Evolutionary conservation across 306 rosid species (phyloP), one percentile per base, ranked within the genome.

Genomic region (Arachis stenosperma): DNA sequence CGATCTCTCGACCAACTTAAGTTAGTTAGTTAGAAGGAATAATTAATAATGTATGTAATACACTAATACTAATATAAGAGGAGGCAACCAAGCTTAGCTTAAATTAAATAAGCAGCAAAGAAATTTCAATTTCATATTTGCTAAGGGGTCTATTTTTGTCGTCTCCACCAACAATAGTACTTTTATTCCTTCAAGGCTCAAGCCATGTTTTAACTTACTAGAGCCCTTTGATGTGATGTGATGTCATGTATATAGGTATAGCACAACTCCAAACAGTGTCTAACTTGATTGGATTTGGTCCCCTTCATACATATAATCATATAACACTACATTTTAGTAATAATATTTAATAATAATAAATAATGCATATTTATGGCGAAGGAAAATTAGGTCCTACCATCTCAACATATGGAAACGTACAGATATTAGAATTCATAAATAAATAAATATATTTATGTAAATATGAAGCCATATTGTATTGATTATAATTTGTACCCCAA

Each of bases 111-210:
- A 3, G 8, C 17, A 47, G 5, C 30, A 8, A 55, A 56, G 61
- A 6, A 42, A 44, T 40, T 29, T 52, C 57, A 52, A 52, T 52
- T 3, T 51, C 52, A 11, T 5, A 2, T 11, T 48, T 4, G 13
- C 15, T 4, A 48, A 13, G 8, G 29, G 64, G 73, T 36, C 9
- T 11, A 4, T 4, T 36, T n/a, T 70, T 14, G 37, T 33, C 37
- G 1, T 33, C 52, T 5, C 70, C 57, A 65, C 55, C 7, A 39
- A 8, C 50, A 4, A 0, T 0, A 3, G 8, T 52, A 60, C 53
- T 33, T 65, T 52, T 33, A 17, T 70, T 58, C 60, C 59, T 22
- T 22, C 27, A 22, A 22, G 27, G 27, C 27, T 60, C 77, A 43
- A 62, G 36, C 4, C 7, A 42, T 44, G 9, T 37, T 15, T 55